These are phyloP conservation scores for Zasmidium cellare DNA, from an alignment of 2,329 filamentous ascomycete genomes.

Conservation along the genomic window DNA sequence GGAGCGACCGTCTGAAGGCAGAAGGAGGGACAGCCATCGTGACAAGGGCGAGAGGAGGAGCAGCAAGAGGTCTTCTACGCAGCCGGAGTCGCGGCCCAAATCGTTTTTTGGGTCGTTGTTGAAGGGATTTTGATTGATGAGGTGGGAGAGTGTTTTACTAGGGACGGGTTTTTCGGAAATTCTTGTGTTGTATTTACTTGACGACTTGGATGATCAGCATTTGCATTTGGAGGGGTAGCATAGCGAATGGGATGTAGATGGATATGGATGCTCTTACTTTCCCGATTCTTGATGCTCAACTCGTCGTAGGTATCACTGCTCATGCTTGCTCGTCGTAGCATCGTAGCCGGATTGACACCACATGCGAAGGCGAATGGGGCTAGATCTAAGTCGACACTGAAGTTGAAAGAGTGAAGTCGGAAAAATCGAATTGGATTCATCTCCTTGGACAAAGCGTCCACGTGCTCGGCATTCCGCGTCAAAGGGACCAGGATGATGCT, in stretches of 20 bases:
- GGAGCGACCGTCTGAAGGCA: neutral
- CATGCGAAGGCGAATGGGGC: too few species aligned
- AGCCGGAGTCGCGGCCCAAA: slow-evolving; percentile 12
- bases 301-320: too few species aligned
- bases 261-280: too few species aligned
- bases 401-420: neutral
- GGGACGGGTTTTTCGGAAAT: neutral
- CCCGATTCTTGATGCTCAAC: too few species aligned
- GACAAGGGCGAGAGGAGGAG: slow-evolving; percentile 6
- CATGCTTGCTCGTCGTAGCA: too few species aligned
- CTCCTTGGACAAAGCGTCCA: neutral
- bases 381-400: too few species aligned
- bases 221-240: neutral
- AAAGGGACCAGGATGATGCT: neutral
- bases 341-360: too few species aligned
- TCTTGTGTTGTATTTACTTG: neutral
- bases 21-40: neutral
- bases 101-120: slow-evolving; percentile 16
- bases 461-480: neutral
- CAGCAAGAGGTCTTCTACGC: slow-evolving; percentile 7
- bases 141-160: neutral
- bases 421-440: neutral
- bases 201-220: neutral
- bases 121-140: slow-evolving; percentile 4
- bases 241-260: neutral